These are phyloP conservation scores for Pseudogymnoascus sp. DNA, from an alignment of 2,329 filamentous ascomycete genomes.

Conservation along the genomic window DNA sequence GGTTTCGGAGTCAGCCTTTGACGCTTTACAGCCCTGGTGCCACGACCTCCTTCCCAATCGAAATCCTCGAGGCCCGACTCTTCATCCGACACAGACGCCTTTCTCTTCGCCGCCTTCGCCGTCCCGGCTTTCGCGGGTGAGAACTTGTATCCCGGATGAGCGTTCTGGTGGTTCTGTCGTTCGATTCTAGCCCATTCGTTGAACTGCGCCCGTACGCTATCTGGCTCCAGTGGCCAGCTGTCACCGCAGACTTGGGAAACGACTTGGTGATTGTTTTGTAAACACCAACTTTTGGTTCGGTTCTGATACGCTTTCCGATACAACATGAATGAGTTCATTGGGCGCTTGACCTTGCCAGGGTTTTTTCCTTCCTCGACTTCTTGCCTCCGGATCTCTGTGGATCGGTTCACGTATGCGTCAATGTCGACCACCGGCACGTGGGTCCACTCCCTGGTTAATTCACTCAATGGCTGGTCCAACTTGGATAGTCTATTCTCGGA, in stretches of 20 bases:
- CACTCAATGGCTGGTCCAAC: conserved; percentile 62
- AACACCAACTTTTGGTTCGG: conserved; percentile 71
- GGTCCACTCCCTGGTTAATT: conserved; percentile 56
- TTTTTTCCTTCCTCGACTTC: conserved; percentile 65
- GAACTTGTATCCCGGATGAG: conserved; percentile 92
- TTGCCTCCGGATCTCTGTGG: conserved; percentile 54
- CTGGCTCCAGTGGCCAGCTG: conserved; percentile 77
- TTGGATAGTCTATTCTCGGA: conserved; percentile 42
- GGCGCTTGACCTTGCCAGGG: conserved; percentile 72
- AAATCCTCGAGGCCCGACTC: conserved; percentile 41
- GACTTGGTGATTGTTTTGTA: conserved; percentile 87
- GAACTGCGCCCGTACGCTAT: conserved; percentile 66
- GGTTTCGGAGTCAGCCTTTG: conserved; percentile 17
- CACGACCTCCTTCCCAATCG: conserved; percentile 33
- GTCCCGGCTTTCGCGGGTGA: conserved; percentile 63
- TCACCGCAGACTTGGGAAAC: conserved; percentile 81
- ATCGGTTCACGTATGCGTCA: conserved; percentile 67
- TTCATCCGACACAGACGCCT: conserved; percentile 33
- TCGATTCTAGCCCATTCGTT: conserved; percentile 73
- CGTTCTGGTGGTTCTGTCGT: conserved; percentile 72
- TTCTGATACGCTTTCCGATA: conserved; percentile 92
- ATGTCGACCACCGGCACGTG: conserved; percentile 68
- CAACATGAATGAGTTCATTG: conserved; percentile 98
- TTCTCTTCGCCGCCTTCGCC: conserved; percentile 42
- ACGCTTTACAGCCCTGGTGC: conserved; percentile 14